Base-by-base conservation (phyloP, 352 stramenopile species). In the Aphanomyces invadans region DNA sequence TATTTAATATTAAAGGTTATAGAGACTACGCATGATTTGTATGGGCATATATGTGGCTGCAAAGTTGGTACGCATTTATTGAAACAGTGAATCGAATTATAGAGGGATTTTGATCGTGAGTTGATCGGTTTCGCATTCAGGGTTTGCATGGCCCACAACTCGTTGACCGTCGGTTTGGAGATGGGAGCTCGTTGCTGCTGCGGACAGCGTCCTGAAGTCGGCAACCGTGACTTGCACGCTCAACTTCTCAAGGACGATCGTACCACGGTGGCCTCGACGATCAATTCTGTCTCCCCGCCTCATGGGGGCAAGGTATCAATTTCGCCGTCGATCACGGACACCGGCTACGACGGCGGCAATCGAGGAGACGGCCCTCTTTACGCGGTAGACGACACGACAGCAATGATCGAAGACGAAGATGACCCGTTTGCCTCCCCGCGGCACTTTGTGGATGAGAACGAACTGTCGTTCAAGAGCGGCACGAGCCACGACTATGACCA, bases 391-490 rank as follows among this genome's bases (percentile, higher is more conserved):
- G 4, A 25, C 44, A 52, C 12, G 23, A 25, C 12, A 52, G 44
- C 9, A 9, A 25, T n/a, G 4, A 5, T 9, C 49, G 60, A 72
- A 2, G 62, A 70, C 7, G 68, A 70, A 28, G 68, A 71, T 0
- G 59, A 74, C 11, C 62, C 48, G 29, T 69, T 69, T 11, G 36
- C 49, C 4, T 29, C 21, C 32, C 49, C 65, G 29, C 61, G 59
- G 21, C 61, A 73, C 29, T 75, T 75, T 71, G 71, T 71, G n/a
- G 67, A 75, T 3, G 71, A 75, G 19, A 5, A 36, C 7, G 53
- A 71, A 9, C 54, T 65, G 11, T 61, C 56, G 26, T 56, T 63
- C 29, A 61, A 57, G 49, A 57, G 39, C 25, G 55, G 56, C 4
- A 64, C 55, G 23, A 62, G 54, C 49, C n/a, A 61, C 3, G 62